Percentiles rank a stretch among this genome's conserved stretches.
These are phyloP conservation scores for Fusarium sp. DNA, from an alignment of 2,329 filamentous ascomycete species.

Conservation along the genomic window DNA sequence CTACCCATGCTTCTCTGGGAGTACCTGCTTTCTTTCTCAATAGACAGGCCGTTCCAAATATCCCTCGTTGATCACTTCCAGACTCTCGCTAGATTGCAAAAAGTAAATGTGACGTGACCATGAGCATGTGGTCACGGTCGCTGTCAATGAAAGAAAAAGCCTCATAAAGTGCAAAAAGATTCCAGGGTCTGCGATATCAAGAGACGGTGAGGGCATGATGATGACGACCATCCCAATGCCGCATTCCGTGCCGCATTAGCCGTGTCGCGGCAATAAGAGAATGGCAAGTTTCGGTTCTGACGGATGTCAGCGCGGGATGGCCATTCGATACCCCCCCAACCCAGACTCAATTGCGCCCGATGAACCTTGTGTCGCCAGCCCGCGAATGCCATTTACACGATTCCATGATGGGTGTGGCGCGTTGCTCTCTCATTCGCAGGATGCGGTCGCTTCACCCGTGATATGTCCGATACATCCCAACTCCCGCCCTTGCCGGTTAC, in stretches of 20 bases:
- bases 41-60: too few relatives aligned
- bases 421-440: too few relatives aligned
- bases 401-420: too few relatives aligned
- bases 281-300: constrained; percentile 29
- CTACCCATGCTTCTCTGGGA: too few relatives aligned
- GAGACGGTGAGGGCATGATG: constrained; percentile 1
- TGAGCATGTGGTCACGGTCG: neutral
- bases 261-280: constrained; percentile 3
- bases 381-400: too few relatives aligned
- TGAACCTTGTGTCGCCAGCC: neutral
- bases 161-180: neutral
- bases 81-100: too few relatives aligned
- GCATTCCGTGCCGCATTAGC: constrained; percentile 10
- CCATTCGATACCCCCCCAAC: neutral
- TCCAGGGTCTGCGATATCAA: constrained; percentile 5
- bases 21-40: too few relatives aligned
- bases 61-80: too few relatives aligned
- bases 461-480: too few relatives aligned
- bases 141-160: too few relatives aligned
- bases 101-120: neutral
- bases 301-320: constrained; percentile 24
- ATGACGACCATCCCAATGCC: constrained; percentile 19
- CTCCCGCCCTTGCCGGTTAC: too few relatives aligned
- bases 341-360: neutral
- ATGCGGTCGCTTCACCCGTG: too few relatives aligned